phyloP scores from a whole-genome alignment of 2,329 filamentous ascomycete species.

The Thelonectria rubi region DNA sequence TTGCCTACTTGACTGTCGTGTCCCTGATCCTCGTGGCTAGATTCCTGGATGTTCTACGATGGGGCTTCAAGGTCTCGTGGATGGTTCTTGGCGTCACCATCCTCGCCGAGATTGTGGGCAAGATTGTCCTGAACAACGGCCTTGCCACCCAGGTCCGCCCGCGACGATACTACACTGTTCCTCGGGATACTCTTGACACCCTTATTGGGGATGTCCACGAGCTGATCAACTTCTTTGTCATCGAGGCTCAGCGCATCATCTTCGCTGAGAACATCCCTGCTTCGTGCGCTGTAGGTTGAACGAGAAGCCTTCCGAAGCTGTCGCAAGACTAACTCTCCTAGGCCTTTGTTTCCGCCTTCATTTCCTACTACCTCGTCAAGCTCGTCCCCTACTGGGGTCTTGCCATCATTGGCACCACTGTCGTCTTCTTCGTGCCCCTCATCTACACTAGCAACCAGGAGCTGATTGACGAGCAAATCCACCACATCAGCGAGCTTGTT shows the following conservation, averaged over 20 bases:
- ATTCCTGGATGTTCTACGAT: slow-evolving; percentile 73
- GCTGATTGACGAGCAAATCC: slow-evolving; percentile 71
- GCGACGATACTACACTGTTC: slow-evolving; percentile 72
- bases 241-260: slow-evolving; percentile 73
- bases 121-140: slow-evolving; percentile 68
- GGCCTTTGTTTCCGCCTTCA: slow-evolving; percentile 68
- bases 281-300: slow-evolving; percentile 64
- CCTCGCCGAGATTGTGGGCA: slow-evolving; percentile 68
- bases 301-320: slow-evolving; percentile 24
- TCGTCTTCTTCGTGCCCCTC: slow-evolving; percentile 69
- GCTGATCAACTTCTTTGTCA: slow-evolving; percentile 76
- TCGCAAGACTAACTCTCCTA: slow-evolving; percentile 45
- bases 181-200: slow-evolving; percentile 68
- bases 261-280: slow-evolving; percentile 73
- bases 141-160: slow-evolving; percentile 73
- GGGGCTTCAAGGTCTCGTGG: slow-evolving; percentile 71
- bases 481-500: slow-evolving; percentile 65
- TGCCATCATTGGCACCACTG: slow-evolving; percentile 65
- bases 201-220: slow-evolving; percentile 72
- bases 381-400: slow-evolving; percentile 76
- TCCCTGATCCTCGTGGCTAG: slow-evolving; percentile 68
- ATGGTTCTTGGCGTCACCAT: slow-evolving; percentile 69
- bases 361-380: slow-evolving; percentile 75
- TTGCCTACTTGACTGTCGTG: slow-evolving; percentile 69
- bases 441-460: slow-evolving; percentile 75